Conservation (phyloP, 306 rosid genomes). For the Luffa aegyptiaca region DNA sequence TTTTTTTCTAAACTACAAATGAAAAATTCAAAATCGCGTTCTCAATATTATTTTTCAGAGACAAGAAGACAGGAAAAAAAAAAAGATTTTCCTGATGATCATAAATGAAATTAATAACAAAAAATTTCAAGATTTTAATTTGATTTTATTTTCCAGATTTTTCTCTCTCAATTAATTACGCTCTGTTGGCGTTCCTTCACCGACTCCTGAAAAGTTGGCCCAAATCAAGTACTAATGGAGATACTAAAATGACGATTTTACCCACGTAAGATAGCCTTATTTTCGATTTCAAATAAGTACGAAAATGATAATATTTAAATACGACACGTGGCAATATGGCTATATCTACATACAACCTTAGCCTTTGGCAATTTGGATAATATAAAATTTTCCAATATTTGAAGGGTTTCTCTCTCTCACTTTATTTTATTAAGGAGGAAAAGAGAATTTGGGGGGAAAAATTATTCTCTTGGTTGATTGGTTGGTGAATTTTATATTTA, state of each 20-base stretch:
- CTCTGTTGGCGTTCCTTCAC: background rate
- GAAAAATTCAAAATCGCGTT: background rate
- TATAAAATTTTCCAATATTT: background rate
- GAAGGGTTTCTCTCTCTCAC: background rate
- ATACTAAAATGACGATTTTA: background rate
- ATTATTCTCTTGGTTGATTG: background rate
- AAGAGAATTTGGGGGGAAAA: background rate
- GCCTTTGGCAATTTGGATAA: background rate
- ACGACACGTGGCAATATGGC: background rate
- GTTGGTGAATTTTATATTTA: background rate
- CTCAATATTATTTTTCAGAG: background rate
- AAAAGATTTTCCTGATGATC: background rate
- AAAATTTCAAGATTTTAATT: background rate
- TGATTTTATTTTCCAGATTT: background rate
- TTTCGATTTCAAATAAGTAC: background rate
- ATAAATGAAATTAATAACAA: background rate
- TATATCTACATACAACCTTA: background rate
- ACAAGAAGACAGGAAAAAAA: background rate
- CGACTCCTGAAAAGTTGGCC: background rate
- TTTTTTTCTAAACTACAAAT: no score
- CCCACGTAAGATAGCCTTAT: background rate
- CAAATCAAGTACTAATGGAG: background rate
- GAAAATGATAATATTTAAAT: background rate
- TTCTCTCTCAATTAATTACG: background rate
- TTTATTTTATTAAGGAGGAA: background rate